Base-by-base conservation (phyloP, 257 asterid species). In the Mentha longifolia region DNA sequence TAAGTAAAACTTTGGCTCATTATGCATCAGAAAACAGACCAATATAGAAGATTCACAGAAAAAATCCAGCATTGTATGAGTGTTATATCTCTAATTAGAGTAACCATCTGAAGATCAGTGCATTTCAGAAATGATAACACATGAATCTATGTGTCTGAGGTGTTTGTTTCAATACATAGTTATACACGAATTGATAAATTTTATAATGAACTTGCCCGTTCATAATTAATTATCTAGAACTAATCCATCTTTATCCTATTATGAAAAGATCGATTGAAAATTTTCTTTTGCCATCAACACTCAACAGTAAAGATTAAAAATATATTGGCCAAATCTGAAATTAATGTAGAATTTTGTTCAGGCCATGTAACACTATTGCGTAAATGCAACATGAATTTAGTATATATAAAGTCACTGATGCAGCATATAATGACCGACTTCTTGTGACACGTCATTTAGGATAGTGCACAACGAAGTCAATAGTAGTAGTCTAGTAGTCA, bases 1-100 rank as follows among this genome's bases (percentile, higher is more conserved):
- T 65, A 50, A 78, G 83, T 67, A 25, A 42, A 67, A 50, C 22
- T 2, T 30, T 15, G 43, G 14, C 17, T 50, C 25, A 22, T 22
- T 22, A 22, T 22, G 25, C 25, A 22, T 22, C 25, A 22, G 25
- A 22, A 22, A 22, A 22, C 25, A 22, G 25, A 28, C 49, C 31
- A 46, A 42, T 43, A 43, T 58, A 17, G 30, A 68, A 25, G 22
- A 67, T 51, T 64, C 22, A 35, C 35, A 62, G 74, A 16, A 65
- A 59, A 4, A 52, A 41, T 16, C 25, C 16, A 15, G 37, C 13
- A 39, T 20, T 31, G 31, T 46, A 17, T 28, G 15, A 16, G 73
- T 28, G 3, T 28, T 58, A 65, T 11, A 9, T 33, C 54, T 55
- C 68, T 47, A 2, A 28, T 28, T 19, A 65, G 15, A 41, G 62